Conservation (phyloP, 225 moss, liverwort and hornwort species). For the Physcomitrium patens region DNA sequence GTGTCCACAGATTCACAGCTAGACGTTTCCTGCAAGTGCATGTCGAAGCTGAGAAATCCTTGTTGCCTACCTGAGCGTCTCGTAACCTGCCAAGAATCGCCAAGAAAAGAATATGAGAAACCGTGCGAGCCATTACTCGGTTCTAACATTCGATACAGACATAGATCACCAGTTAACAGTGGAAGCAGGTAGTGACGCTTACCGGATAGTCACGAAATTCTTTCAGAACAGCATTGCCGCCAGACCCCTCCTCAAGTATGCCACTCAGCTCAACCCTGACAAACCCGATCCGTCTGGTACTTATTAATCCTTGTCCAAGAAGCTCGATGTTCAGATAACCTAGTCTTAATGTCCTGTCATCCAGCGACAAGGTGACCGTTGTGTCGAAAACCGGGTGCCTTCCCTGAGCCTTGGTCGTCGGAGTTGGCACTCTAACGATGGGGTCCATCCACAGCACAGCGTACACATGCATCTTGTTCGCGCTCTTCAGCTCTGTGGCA, state of each 20-base stretch:
- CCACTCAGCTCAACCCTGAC: conserved; percentile 33
- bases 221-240: conserved; percentile 26
- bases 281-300: conserved; percentile 38
- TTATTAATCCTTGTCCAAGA: conserved; percentile 33
- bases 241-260: conserved; percentile 31
- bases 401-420: conserved; percentile 25
- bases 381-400: conserved; percentile 38
- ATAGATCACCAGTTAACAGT: too few species aligned
- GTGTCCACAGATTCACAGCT: conserved; percentile 25
- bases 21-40: conserved; percentile 33
- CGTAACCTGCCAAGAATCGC: conserved; percentile 21
- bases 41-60: conserved; percentile 31
- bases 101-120: background rate
- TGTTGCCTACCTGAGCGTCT: conserved; percentile 34
- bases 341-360: conserved; percentile 28
- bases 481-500: conserved; percentile 34
- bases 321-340: conserved; percentile 38
- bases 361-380: conserved; percentile 27
- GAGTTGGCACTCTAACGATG: conserved; percentile 31
- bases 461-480: conserved; percentile 27
- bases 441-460: conserved; percentile 45
- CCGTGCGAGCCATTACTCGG: too few species aligned
- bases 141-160: too few species aligned
- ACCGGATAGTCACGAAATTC: conserved; percentile 33
- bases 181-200: background rate